phyloP scores from a whole-genome alignment of 75 land plant genomes.

The Selaginella tamariscina region DNA sequence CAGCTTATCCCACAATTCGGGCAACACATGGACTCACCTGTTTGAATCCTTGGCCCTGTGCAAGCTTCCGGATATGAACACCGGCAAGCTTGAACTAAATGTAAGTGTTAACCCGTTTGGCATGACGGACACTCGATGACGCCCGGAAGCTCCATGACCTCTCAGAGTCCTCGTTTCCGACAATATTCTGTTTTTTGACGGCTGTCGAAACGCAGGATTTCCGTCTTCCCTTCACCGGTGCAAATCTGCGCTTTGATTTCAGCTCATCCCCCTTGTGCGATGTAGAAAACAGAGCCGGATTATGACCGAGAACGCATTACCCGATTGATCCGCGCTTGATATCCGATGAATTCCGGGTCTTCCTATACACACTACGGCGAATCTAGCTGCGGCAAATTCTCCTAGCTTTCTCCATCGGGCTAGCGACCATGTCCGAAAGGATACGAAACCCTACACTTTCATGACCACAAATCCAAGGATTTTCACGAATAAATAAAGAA shows the following conservation, averaged over 20 bases:
- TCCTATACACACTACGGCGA: not conserved
- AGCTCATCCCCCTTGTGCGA: not conserved
- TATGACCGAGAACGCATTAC: not conserved
- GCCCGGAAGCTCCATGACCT: not conserved
- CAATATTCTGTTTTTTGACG: not conserved
- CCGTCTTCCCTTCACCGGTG: not conserved
- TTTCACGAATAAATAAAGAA: too few species aligned
- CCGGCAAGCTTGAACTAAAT: not conserved
- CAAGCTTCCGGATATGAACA: not conserved
- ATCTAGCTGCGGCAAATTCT: not conserved
- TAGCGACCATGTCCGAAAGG: not conserved
- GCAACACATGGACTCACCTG: not conserved
- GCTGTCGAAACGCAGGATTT: not conserved
- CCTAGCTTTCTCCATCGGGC: not conserved
- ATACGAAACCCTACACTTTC: too few species aligned
- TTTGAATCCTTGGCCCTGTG: not conserved
- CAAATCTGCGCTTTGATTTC: not conserved
- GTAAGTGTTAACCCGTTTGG: not conserved
- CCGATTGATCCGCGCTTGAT: not conserved
- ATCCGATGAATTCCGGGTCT: not conserved
- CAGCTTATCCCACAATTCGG: not conserved
- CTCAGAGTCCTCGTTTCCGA: not conserved
- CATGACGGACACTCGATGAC: not conserved
- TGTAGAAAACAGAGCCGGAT: not conserved
- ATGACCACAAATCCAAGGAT: too few species aligned